These are phyloP conservation scores for Trypanosoma conorhini DNA, from an alignment of 208 protist species.

Conservation along the genomic window DNA sequence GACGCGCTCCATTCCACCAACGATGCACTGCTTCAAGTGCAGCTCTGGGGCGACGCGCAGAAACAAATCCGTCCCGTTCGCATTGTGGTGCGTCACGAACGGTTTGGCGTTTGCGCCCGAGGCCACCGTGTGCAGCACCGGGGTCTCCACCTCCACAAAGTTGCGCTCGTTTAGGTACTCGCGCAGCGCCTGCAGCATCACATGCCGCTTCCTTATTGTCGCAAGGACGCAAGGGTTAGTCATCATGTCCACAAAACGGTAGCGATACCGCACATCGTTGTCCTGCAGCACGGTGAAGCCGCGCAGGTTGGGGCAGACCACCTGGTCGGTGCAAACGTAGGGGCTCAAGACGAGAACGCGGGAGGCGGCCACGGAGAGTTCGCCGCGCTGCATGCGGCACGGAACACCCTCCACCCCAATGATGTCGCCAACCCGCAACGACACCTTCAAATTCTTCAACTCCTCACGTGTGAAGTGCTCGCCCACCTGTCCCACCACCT, in stretches of 20 bases:
- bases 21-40: conserved; percentile 94
- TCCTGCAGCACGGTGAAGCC: conserved; percentile 69
- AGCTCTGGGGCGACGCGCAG: conserved; percentile 94
- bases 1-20: conserved; percentile 94
- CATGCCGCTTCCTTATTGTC: conserved; percentile 66
- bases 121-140: conserved; percentile 82
- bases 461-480: conserved; percentile 49
- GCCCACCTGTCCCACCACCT: conserved; percentile 67
- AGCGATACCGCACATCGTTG: conserved; percentile 83
- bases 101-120: conserved; percentile 93
- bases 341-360: conserved; percentile 62
- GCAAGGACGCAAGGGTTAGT: conserved; percentile 48
- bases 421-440: conserved; percentile 81
- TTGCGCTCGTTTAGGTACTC: conserved; percentile 62
- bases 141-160: conserved; percentile 96
- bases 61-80: conserved; percentile 74
- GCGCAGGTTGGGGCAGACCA: conserved; percentile 72
- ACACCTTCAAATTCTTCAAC: conserved; percentile 47
- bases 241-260: conserved; percentile 92
- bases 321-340: conserved; percentile 86
- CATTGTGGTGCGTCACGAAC: conserved; percentile 93
- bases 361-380: conserved; percentile 79
- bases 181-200: conserved; percentile 59
- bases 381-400: conserved; percentile 75
- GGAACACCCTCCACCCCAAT: conserved; percentile 79